Base-by-base conservation (phyloP, 23 red algal species). In the Cyanidiococcus yangmingshanensis region DNA sequence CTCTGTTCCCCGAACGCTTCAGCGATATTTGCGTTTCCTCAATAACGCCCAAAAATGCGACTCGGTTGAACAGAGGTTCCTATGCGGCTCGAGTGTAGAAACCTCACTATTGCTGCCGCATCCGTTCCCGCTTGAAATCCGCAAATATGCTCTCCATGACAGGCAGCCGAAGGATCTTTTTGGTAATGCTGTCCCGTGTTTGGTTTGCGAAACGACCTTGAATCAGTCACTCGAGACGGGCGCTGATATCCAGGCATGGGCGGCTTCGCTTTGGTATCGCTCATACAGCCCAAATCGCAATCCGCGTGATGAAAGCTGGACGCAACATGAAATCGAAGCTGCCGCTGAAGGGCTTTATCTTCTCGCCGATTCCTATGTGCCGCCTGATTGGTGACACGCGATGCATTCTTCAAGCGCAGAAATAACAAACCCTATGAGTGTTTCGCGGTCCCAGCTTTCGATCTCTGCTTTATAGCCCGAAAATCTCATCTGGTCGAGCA, bases 181-280 rank as follows among this genome's bases (percentile, higher is more conserved):
- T 3, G 32, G 32, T 7, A 35, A 30, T 35, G 7, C 32, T 30
- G 63, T 25, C 3, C 63, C 7, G 7, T 35, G 3, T 25, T 29
- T 71, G 63, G 3, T 3, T 25, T 71, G 21, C 63, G 7, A 30
- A 7, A 71, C 63, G n/a, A 71, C 12, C 12, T 30, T 35, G n/a
- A 29, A 71, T 7, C 63, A 71, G 63, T 71, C 63, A 3, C 63
- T 7, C n/a, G 12, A 29, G 16, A 71, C 63, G 12, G 63, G 63
- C 7, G 63, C 63, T 29, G 63, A 71, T 71, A 71, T 71, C 32
- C n/a, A 71, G 15, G 7, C 63, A 3, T 71, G 63, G 63, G 63
- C 63, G 7, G 3, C 7, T 2, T 29, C 3, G 27, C n/a, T 71
- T 7, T 35, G 63, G 63, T 35, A 30, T 54, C 45, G 45, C 21